phyloP scores from a whole-genome alignment of 257 asterid genomes.

The Solanum ossicruentum region DNA sequence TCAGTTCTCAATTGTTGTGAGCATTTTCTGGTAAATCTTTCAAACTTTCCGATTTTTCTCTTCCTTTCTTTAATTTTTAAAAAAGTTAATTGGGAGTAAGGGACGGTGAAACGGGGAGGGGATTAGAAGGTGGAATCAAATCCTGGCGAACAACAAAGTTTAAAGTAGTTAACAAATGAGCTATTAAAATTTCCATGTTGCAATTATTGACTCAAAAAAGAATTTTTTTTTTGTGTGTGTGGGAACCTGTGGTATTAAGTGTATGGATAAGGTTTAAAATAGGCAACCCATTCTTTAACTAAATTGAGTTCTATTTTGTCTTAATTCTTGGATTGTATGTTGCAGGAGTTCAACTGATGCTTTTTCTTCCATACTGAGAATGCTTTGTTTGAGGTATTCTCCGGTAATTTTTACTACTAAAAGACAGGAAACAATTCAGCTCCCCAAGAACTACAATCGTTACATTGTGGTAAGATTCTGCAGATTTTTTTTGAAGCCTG shows the following conservation, averaged over 20 bases:
- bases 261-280: neutral
- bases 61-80: too few species aligned
- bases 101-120: too few species aligned
- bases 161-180: too few species aligned
- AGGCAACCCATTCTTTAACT: neutral
- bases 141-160: too few species aligned
- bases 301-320: neutral
- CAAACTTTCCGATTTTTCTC: neutral
- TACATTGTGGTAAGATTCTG: conserved; percentile 28
- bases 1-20: neutral
- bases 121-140: too few species aligned
- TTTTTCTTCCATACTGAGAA: conserved; percentile 11
- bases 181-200: neutral
- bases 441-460: conserved; percentile 7
- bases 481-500: neutral
- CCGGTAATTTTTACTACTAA: conserved; percentile 16
- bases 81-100: too few species aligned
- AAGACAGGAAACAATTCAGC: conserved; percentile 11
- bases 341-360: neutral
- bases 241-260: neutral
- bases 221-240: neutral
- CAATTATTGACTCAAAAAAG: neutral
- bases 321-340: neutral
- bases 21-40: neutral
- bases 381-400: conserved; percentile 50